Percentiles rank a stretch among this genome's conserved stretches.
These are phyloP conservation scores for Cymbidium sinense DNA, from an alignment of 106 monocot species.

Conservation along the genomic window DNA sequence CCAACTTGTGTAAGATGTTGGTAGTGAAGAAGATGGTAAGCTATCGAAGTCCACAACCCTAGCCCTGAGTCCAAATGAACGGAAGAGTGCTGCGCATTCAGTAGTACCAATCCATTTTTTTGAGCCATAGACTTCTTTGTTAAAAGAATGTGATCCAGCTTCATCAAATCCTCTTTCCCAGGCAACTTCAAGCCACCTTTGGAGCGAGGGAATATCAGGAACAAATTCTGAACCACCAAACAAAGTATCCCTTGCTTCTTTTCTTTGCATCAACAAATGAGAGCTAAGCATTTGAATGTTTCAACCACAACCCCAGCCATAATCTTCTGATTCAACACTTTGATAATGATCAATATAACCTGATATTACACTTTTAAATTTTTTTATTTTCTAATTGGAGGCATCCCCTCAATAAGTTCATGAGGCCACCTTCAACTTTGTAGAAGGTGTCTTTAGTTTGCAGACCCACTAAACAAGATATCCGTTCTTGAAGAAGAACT, in stretches of 20 bases:
- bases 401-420: slow-evolving; percentile 58
- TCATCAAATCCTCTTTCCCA: slow-evolving; percentile 83
- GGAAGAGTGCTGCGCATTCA: slow-evolving; percentile 85
- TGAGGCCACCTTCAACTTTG: slow-evolving; percentile 63
- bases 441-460: slow-evolving; percentile 52
- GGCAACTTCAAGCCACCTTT: slow-evolving; percentile 95
- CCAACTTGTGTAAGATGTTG: slow-evolving; percentile 9
- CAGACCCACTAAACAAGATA: slow-evolving; percentile 28
- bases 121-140: slow-evolving; percentile 56
- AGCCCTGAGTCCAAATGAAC: slow-evolving; percentile 84
- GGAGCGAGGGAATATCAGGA: slow-evolving; percentile 86
- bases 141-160: slow-evolving; percentile 48
- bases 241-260: slow-evolving; percentile 57
- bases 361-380: slow-evolving; percentile 48
- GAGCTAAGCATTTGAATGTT: slow-evolving; percentile 98
- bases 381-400: slow-evolving; percentile 50
- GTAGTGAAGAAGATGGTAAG: slow-evolving; percentile 21
- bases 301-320: slow-evolving; percentile 94
- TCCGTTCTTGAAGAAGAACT: slow-evolving; percentile 21
- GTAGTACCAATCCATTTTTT: slow-evolving; percentile 94
- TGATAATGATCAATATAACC: slow-evolving; percentile 80
- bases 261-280: slow-evolving; percentile 63
- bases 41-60: slow-evolving; percentile 90
- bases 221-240: slow-evolving; percentile 90
- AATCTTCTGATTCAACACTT: slow-evolving; percentile 57